Conservation (phyloP, 1,284 basidiomycete genomes). For the Heimioporus punctisporus region DNA sequence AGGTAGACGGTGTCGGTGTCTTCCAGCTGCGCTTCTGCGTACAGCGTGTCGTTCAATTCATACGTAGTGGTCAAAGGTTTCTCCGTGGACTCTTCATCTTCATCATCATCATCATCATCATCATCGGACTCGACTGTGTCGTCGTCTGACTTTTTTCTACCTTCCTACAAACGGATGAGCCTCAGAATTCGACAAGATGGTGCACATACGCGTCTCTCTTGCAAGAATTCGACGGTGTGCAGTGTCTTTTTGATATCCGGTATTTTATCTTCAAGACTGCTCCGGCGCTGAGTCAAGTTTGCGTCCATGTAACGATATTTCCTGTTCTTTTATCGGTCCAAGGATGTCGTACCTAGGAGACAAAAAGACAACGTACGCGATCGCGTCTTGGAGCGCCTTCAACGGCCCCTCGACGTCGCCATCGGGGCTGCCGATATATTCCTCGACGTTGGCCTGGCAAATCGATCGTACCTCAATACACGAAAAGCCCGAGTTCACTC, state of each 20-base stretch:
- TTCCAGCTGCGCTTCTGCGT: slow-evolving; percentile 87
- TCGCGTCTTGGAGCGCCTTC: slow-evolving; percentile 89
- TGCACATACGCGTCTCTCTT: slow-evolving; percentile 63
- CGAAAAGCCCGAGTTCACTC: slow-evolving; percentile 33
- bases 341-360: slow-evolving; percentile 16
- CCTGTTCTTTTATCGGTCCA: slow-evolving; percentile 49
- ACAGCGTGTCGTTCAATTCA: slow-evolving; percentile 96
- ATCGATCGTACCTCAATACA: background rate
- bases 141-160: slow-evolving; percentile 48
- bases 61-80: slow-evolving; percentile 86
- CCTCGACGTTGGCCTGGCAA: slow-evolving; percentile 80
- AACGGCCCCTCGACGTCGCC: slow-evolving; percentile 82
- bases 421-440: slow-evolving; percentile 83
- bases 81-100: slow-evolving; percentile 32
- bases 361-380: slow-evolving; percentile 65
- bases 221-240: slow-evolving; percentile 86
- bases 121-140: slow-evolving; percentile 50
- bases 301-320: slow-evolving; percentile 99
- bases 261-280: slow-evolving; percentile 91
- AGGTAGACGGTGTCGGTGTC: slow-evolving; percentile 91
- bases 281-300: slow-evolving; percentile 80
- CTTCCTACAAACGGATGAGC: slow-evolving; percentile 47
- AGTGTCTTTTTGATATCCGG: slow-evolving; percentile 97
- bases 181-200: background rate
- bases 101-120: slow-evolving; percentile 50